phyloP scores from a whole-genome alignment of 2,329 filamentous ascomycete genomes.

The Colletotrichum melonis region DNA sequence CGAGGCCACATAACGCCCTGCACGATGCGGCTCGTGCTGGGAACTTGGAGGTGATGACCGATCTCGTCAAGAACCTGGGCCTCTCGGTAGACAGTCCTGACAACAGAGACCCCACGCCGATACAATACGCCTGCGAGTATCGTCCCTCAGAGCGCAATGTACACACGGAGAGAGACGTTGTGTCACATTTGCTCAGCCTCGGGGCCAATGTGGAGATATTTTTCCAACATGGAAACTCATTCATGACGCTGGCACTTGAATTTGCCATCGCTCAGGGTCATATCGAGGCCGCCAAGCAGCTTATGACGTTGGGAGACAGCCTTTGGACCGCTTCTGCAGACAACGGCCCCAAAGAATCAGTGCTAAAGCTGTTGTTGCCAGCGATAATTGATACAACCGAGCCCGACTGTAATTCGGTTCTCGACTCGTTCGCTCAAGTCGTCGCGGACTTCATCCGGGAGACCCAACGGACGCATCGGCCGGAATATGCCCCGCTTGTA shows the following conservation, averaged over 20 bases:
- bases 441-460: not conserved
- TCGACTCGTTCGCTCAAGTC: not conserved
- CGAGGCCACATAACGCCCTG: too few relatives aligned
- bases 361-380: not conserved
- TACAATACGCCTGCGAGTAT: too few relatives aligned
- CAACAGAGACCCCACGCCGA: too few relatives aligned
- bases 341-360: not conserved
- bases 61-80: too few relatives aligned
- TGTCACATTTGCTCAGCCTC: too few relatives aligned
- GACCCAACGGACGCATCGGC: not conserved
- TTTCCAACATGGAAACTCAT: not conserved
- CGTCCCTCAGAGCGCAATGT: too few relatives aligned
- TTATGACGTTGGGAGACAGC: not conserved
- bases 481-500: not conserved
- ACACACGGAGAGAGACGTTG: too few relatives aligned
- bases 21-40: too few relatives aligned
- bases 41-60: too few relatives aligned
- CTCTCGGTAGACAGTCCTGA: too few relatives aligned
- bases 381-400: not conserved
- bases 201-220: not conserved
- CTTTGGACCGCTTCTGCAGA: not conserved
- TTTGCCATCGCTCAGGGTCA: not conserved
- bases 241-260: not conserved
- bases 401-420: not conserved
- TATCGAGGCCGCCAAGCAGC: not conserved